Conservation (phyloP, 768 basidiomycete species). For the Russula olivacea region DNA sequence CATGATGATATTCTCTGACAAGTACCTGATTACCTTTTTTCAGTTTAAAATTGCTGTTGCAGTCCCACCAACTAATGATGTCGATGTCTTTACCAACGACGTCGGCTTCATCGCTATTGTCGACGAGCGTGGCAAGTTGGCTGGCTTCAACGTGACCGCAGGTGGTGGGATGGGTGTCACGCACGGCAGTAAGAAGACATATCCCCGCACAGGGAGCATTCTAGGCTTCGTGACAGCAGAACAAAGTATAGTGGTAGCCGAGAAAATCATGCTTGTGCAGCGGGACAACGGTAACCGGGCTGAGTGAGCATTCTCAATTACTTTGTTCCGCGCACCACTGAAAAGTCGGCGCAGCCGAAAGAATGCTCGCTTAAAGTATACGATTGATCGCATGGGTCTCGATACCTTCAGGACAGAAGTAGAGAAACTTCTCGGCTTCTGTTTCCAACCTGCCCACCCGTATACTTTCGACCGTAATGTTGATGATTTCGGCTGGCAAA, state of each 20-base stretch:
- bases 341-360: constrained; percentile 33
- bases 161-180: constrained; percentile 99
- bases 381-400: constrained; percentile 91
- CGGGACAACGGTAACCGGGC: constrained; percentile 92
- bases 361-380: constrained; percentile 94
- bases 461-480: constrained; percentile 84
- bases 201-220: constrained; percentile 81
- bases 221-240: constrained; percentile 91
- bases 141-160: constrained; percentile 89
- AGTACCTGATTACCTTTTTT: constrained; percentile 10
- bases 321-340: background rate
- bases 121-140: constrained; percentile 63
- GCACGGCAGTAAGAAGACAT: constrained; percentile 98
- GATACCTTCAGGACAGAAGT: constrained; percentile 84
- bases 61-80: constrained; percentile 93
- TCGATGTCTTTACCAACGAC: constrained; percentile 94
- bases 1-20: constrained; percentile 5
- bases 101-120: constrained; percentile 95
- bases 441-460: constrained; percentile 63
- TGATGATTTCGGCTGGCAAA: constrained; percentile 93
- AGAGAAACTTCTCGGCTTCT: constrained; percentile 80
- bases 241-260: constrained; percentile 80
- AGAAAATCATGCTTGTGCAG: constrained; percentile 91
- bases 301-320: constrained; percentile 51
- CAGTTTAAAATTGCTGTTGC: constrained; percentile 98